Percentiles rank a stretch among this genome's conserved stretches.
phyloP scores from a whole-genome alignment of 176 grass and related monocot species.

The Bothriochloa decipiens region DNA sequence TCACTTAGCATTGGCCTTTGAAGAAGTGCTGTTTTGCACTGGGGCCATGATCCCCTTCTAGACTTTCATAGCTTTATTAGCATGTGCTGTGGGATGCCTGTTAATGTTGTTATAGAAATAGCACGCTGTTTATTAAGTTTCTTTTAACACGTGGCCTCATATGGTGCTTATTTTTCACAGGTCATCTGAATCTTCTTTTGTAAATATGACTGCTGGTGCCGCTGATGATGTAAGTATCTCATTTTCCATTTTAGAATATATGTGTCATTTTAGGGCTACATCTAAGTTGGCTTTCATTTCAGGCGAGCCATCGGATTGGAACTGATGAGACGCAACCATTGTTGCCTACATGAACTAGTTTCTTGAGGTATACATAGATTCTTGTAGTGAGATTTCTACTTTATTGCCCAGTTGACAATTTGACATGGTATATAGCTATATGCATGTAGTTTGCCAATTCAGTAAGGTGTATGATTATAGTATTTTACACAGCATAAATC shows the following conservation, averaged over 20 bases:
- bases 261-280: not conserved
- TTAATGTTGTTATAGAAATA: not conserved
- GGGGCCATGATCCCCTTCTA: not conserved
- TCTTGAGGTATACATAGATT: constrained; percentile 50
- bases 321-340: constrained; percentile 83
- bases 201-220: constrained; percentile 97
- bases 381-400: not conserved
- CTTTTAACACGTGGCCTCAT: not conserved
- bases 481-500: constrained; percentile 11
- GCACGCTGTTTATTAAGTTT: constrained; percentile 5
- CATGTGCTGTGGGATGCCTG: not conserved
- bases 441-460: not conserved
- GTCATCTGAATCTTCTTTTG: constrained; percentile 85
- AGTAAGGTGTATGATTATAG: not conserved
- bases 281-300: constrained; percentile 44
- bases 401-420: constrained; percentile 7
- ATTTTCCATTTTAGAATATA: constrained; percentile 18
- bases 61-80: constrained; percentile 17
- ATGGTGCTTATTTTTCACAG: constrained; percentile 47
- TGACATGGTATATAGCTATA: constrained; percentile 11
- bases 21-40: constrained; percentile 7
- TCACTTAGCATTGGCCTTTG: not conserved
- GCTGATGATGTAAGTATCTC: constrained; percentile 71
- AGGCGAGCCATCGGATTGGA: constrained; percentile 67
- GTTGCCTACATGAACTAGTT: constrained; percentile 68